These are phyloP conservation scores for Zoysia japonica DNA, from an alignment of 176 grass and related monocot species.

Conservation along the genomic window DNA sequence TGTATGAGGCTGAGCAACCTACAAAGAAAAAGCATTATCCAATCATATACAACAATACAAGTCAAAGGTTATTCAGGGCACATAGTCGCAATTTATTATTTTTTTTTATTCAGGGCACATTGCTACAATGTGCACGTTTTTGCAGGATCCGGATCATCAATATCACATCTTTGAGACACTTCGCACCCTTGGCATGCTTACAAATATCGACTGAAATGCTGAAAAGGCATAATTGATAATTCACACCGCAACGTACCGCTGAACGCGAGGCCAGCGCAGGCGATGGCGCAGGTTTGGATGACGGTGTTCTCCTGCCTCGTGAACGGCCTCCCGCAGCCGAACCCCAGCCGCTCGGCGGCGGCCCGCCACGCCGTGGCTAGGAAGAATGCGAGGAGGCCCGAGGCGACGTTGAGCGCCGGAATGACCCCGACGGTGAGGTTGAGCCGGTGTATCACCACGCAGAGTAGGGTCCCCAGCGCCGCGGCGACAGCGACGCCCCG, in stretches of 20 bases:
- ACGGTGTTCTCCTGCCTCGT: slow-evolving; percentile 97
- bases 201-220: not conserved
- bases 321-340: slow-evolving; percentile 50
- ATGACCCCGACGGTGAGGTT: slow-evolving; percentile 59
- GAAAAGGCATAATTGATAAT: not conserved
- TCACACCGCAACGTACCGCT: slow-evolving; percentile 55
- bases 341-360: slow-evolving; percentile 29
- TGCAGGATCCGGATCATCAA: not conserved
- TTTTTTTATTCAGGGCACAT: not conserved
- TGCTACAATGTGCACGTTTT: not conserved
- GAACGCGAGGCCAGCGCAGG: slow-evolving; percentile 85
- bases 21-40: not conserved
- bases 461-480: slow-evolving; percentile 43
- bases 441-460: slow-evolving; percentile 55
- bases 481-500: slow-evolving; percentile 48
- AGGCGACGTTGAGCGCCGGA: slow-evolving; percentile 50
- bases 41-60: not conserved
- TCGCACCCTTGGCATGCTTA: not conserved
- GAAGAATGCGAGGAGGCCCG: slow-evolving; percentile 52
- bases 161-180: not conserved
- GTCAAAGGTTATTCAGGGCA: not conserved
- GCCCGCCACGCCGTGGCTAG: slow-evolving; percentile 38
- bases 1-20: slow-evolving; percentile 47
- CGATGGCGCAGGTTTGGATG: slow-evolving; percentile 90
- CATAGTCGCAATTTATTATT: no score